Percentiles rank a stretch among this genome's conserved stretches.
phyloP scores from a whole-genome alignment of 1,284 basidiomycete genomes.

The Caloboletus firmus region DNA sequence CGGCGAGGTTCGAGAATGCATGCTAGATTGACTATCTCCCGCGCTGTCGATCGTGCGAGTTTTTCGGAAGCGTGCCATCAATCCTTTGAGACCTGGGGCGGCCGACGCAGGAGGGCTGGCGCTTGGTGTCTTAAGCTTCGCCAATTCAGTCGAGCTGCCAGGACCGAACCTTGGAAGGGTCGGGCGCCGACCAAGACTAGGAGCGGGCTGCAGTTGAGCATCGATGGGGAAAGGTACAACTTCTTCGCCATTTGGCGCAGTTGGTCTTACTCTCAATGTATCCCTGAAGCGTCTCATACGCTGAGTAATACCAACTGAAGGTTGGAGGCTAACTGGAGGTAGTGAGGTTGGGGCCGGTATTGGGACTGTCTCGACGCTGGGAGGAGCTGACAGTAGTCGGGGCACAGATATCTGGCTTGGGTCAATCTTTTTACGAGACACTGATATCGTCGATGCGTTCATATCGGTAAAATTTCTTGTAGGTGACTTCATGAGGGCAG shows the following conservation, averaged over 20 bases:
- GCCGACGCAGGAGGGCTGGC: conserved; percentile 66
- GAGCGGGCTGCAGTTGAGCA: conserved; percentile 36
- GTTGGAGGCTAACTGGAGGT: conserved; percentile 31
- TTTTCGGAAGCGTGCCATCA: conserved; percentile 78
- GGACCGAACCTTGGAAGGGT: conserved; percentile 39
- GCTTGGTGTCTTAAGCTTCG: conserved; percentile 50
- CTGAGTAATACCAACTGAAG: conserved; percentile 52
- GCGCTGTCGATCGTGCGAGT: conserved; percentile 43
- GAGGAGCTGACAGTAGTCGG: conserved; percentile 68
- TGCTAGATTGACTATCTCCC: conserved; percentile 35
- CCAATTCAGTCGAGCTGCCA: conserved; percentile 51
- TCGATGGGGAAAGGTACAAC: conserved; percentile 46
- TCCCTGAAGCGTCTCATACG: conserved; percentile 72
- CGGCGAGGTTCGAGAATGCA: conserved; percentile 33
- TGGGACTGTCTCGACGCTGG: conserved; percentile 73
- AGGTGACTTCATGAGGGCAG: conserved; percentile 60
- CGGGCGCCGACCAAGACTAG: conserved; percentile 41
- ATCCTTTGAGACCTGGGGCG: conserved; percentile 69
- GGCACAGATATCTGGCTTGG: conserved; percentile 74
- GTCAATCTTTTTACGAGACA: conserved; percentile 61
- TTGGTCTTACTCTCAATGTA: conserved; percentile 63
- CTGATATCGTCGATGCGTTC: conserved; percentile 37
- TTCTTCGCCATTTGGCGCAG: conserved; percentile 52
- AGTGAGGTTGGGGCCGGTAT: conserved; percentile 45
- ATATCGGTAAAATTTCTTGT: conserved; percentile 47